These are phyloP conservation scores for Fusarium nematophilum DNA, from an alignment of 2,329 filamentous ascomycete species.

Conservation along the genomic window DNA sequence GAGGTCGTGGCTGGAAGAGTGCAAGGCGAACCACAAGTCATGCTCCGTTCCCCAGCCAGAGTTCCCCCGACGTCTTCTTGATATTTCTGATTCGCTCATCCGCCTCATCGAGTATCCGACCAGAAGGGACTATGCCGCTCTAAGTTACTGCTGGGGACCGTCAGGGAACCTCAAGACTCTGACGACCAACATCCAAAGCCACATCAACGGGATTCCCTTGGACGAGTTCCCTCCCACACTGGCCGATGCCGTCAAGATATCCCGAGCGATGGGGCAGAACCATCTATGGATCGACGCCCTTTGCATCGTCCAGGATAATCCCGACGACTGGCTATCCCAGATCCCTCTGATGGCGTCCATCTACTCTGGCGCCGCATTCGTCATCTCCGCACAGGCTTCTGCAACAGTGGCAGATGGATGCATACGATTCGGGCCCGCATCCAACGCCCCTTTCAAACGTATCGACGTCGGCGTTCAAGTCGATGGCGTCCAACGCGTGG, in stretches of 20 bases:
- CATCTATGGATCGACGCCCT: slow-evolving; percentile 18
- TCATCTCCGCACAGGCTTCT: slow-evolving; percentile 1
- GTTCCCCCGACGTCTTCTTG: neutral
- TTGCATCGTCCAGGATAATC: slow-evolving; percentile 14
- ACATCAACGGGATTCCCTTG: neutral
- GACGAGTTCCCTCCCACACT: neutral
- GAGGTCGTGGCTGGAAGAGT: slow-evolving; percentile 4
- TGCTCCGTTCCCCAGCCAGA: neutral
- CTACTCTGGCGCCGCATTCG: slow-evolving; percentile 6
- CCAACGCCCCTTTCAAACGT: neutral
- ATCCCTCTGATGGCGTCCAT: slow-evolving; percentile 11
- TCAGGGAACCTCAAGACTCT: slow-evolving; percentile 3
- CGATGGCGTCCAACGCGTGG: neutral
- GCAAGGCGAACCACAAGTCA: neutral
- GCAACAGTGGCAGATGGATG: slow-evolving; percentile 4
- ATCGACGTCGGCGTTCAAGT: neutral
- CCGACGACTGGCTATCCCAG: slow-evolving; percentile 6
- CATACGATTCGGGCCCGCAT: neutral
- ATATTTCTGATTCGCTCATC: neutral
- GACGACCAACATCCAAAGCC: slow-evolving; percentile 1
- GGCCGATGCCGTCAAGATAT: neutral
- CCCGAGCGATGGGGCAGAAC: neutral
- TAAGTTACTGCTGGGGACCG: slow-evolving; percentile 24
- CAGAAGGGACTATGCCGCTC: slow-evolving; percentile 5
- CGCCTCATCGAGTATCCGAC: neutral